A percentile compares a stretch with the other conserved stretches of the same genome.
Conservation (phyloP, 352 stramenopile species). For the Globisporangium camurandrum region DNA sequence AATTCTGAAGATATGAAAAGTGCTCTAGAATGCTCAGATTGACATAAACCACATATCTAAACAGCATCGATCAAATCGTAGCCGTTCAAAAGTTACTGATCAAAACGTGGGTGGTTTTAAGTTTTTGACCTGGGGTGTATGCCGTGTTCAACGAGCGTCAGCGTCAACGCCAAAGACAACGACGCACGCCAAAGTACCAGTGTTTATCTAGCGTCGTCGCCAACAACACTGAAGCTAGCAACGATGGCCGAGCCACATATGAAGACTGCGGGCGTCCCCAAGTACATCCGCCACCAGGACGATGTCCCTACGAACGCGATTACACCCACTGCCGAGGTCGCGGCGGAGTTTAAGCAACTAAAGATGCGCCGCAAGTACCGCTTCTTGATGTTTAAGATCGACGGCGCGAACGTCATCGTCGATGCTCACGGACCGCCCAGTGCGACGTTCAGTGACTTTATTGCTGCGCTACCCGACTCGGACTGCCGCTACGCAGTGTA, state of each 20-base stretch:
- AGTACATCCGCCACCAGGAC: slow-evolving; percentile 68
- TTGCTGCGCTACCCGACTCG: slow-evolving; percentile 54
- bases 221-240: slow-evolving; percentile 3
- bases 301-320: slow-evolving; percentile 70
- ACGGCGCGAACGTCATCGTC: slow-evolving; percentile 58
- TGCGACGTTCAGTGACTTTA: slow-evolving; percentile 48
- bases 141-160: no score
- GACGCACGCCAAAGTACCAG: no score
- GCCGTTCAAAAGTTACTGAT: no score
- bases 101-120: no score
- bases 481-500: slow-evolving; percentile 86
- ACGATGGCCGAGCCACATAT: slow-evolving; percentile 74
- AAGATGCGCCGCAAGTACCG: slow-evolving; percentile 86
- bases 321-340: slow-evolving; percentile 44
- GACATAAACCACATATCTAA: not conserved
- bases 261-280: slow-evolving; percentile 77
- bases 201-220: not conserved
- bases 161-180: not conserved
- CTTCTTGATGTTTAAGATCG: slow-evolving; percentile 81
- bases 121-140: no score
- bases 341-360: slow-evolving; percentile 76
- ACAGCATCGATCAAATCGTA: not conserved
- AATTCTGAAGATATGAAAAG: no score
- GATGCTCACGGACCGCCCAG: slow-evolving; percentile 42
- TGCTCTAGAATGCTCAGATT: no score